Base-by-base conservation (phyloP, 73 alveolate genomes). In the Effrenium voratum region DNA sequence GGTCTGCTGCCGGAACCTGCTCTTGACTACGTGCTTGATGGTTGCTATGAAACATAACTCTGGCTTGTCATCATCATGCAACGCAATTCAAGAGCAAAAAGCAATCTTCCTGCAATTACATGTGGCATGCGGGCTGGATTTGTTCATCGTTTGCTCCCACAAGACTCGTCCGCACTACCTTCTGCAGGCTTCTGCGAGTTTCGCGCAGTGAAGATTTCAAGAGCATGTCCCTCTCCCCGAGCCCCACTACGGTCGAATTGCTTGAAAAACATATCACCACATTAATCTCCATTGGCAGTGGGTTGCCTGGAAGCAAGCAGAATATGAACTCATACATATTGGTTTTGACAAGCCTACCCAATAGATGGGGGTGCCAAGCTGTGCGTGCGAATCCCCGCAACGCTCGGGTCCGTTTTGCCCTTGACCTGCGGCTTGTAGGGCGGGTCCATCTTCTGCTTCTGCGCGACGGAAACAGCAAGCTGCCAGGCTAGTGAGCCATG, bases 351-450 rank as follows among this genome's bases (percentile, higher is more conserved):
- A 52, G 19, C 19, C 63, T 12, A 52, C 8, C 8, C 63, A 52
- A 52, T 52, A 19, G 19, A 52, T 19, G 19, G 8, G 26, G 26
- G 26, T 19, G 8, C 63, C 19, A 19, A 8, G 63, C 8, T 52
- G 63, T 19, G 19, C 19, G 26, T 19, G 19, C 19, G 26, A 52
- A 52, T 52, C 63, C 19, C 63, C 63, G 19, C 26, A 8, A 52
- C 63, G 63, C 26, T 5, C 77, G 12, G 77, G 95, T 66, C 97
- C 97, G 66, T 90, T 88, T 90, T 90, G 97, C 77, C 46, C 97
- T 90, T 90, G 88, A 90, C 97, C 55, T 68, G 88, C 4, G 97
- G 97, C 88, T 70, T 90, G 88, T 90, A 90, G 43, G 97, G 97
- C 60, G 97, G 97, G 75, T 90, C 97, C 97, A 90, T 90, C 68